These are phyloP conservation scores for Escovopsis weberi DNA, from an alignment of 2,329 filamentous ascomycete species.

Conservation along the genomic window DNA sequence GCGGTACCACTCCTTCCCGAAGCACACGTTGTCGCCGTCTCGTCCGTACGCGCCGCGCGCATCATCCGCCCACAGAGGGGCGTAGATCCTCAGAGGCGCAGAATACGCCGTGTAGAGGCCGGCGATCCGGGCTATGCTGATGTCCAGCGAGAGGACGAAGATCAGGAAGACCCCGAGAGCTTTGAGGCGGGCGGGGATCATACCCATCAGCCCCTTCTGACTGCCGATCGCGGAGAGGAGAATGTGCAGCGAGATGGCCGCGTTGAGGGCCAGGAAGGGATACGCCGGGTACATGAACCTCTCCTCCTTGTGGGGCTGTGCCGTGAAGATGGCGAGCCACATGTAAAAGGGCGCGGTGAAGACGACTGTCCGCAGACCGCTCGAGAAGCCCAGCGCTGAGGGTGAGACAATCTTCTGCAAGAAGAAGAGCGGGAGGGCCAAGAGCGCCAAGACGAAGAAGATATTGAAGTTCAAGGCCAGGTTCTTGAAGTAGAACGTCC, in stretches of 20 bases:
- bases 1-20: conserved; percentile 97
- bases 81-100: conserved; percentile 61
- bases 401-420: conserved; percentile 53
- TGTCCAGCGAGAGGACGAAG: conserved; percentile 47
- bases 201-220: conserved; percentile 50
- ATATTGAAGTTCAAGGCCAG: conserved; percentile 87
- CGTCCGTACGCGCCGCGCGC: conserved; percentile 35
- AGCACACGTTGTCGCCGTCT: conserved; percentile 55
- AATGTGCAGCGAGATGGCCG: conserved; percentile 71
- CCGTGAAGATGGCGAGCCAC: conserved; percentile 82
- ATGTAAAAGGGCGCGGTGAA: conserved; percentile 82
- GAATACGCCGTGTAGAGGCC: conserved; percentile 72
- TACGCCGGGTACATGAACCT: conserved; percentile 98
- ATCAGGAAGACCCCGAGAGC: conserved; percentile 44
- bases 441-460: conserved; percentile 72
- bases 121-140: conserved; percentile 57
- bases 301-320: conserved; percentile 95
- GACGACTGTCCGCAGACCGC: conserved; percentile 58
- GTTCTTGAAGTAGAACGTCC: conserved; percentile 93
- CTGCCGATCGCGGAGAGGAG: conserved; percentile 62
- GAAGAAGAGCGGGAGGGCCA: conserved; percentile 59
- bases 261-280: conserved; percentile 78
- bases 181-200: conserved; percentile 63
- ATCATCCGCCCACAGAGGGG: conserved; percentile 44
- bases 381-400: conserved; percentile 49